Evolutionary conservation across 345 rosid species (phyloP).

Genomic region (Linum lewisii): DNA sequence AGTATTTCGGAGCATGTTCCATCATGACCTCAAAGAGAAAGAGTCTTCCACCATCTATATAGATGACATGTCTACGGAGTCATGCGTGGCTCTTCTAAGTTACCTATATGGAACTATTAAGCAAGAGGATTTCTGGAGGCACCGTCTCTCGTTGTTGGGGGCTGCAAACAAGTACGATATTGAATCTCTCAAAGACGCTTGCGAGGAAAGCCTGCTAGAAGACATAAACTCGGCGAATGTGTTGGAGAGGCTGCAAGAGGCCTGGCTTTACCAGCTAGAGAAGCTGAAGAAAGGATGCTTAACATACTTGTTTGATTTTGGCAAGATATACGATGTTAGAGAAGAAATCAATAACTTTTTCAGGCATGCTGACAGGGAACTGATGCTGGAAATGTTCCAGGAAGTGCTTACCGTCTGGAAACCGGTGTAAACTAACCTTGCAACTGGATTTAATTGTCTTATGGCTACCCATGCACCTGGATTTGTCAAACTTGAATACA

Average conservation of each 20-base stretch:
- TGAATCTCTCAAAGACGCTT: constrained; percentile 53
- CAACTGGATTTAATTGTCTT: too few relatives aligned
- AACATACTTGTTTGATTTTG: constrained; percentile 76
- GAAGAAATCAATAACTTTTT: constrained; percentile 70
- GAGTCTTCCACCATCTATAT: constrained; percentile 74
- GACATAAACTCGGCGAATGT: constrained; percentile 77
- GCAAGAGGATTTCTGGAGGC: constrained; percentile 88
- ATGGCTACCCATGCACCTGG: too few relatives aligned
- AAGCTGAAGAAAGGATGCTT: constrained; percentile 83
- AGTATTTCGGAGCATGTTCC: constrained; percentile 87
- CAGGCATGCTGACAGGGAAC: constrained; percentile 67
- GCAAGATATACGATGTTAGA: constrained; percentile 72
- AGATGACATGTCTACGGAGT: constrained; percentile 73
- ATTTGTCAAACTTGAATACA: too few relatives aligned
- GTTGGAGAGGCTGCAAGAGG: constrained; percentile 81
- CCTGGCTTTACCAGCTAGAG: constrained; percentile 80
- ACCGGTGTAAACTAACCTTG: constrained; percentile 26
- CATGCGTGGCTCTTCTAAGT: constrained; percentile 70
- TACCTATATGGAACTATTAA: constrained; percentile 76
- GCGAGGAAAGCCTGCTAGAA: constrained; percentile 84
- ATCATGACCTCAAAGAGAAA: constrained; percentile 80
- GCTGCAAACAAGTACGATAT: constrained; percentile 88
- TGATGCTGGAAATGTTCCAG: constrained; percentile 86
- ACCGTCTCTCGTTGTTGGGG: constrained; percentile 59
- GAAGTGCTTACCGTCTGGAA: constrained; percentile 79